Conservation (phyloP, 164 flowering plant species). For the Protea cynaroides region DNA sequence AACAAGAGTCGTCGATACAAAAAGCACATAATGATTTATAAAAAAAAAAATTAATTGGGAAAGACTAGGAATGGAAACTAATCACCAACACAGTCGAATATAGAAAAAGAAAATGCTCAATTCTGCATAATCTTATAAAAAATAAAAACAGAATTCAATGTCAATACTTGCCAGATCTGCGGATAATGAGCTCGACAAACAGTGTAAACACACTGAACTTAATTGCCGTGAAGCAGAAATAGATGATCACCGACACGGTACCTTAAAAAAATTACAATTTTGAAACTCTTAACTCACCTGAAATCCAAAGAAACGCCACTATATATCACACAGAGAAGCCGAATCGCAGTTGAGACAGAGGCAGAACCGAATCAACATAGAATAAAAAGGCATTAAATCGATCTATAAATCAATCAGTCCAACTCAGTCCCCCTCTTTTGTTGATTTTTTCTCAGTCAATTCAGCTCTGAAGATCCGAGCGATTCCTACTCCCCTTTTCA, state of each 20-base stretch:
- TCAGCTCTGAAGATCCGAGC: not conserved
- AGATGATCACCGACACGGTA: not conserved
- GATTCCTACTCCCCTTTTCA: not conserved
- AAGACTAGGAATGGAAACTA: no score
- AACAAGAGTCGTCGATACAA: no score
- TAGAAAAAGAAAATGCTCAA: no score
- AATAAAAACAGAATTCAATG: not conserved
- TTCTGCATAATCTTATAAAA: no score
- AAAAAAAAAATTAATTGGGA: no score
- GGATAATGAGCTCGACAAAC: not conserved
- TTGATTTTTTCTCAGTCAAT: not conserved
- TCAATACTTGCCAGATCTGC: not conserved
- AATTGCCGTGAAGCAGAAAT: not conserved
- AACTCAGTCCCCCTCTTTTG: not conserved
- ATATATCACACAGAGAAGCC: not conserved
- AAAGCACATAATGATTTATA: no score
- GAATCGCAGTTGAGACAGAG: not conserved
- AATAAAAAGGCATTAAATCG: not conserved
- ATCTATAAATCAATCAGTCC: conserved; percentile 6
- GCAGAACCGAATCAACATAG: not conserved
- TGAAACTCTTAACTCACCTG: conserved; percentile 8
- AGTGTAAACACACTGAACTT: not conserved
- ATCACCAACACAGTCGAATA: no score
- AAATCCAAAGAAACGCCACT: not conserved
- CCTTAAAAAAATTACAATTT: not conserved